Evolutionary conservation across 257 asterid genomes (phyloP), one percentile per base, ranked within the genome.

Genomic region (Oldenlandia corymbosa): DNA sequence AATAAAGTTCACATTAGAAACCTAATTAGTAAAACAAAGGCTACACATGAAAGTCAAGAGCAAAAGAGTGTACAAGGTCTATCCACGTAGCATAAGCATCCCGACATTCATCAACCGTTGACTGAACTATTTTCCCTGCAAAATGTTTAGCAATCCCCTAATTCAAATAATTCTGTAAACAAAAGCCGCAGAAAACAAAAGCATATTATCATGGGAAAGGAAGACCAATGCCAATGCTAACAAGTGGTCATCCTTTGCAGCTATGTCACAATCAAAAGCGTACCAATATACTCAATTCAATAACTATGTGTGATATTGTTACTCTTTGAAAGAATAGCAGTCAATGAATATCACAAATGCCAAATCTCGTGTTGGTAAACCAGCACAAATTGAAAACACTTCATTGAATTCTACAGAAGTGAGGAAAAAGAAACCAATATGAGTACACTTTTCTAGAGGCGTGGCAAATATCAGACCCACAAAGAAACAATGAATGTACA

Each of bases 41-140:
- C 46, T n/a, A 34, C 39, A 4, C 4, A 55, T 47, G 46, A 54
- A 64, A 70, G 64, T 60, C 52, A 57, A n/a, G 66, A 51, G 58
- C 64, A 10, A 58, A 24, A 62, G 66, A 71, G 27, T 31, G 41
- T 84, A 93, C 99, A 70, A 82, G 89, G 50, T 83, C 82, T 53
- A 87, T 82, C 97, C 97, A 93, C 70, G 63, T 67, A 58, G 80
- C 91, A 81, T 81, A 90, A 75, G 79, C 88, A 58, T 87, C 96
- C 63, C 95, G 91, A 70, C 95, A 85, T 72, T 93, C 97, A 70
- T 93, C 99, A 55, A 87, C 53, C 50, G 99, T 93, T 48, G 97
- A 90, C 85, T 85, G 95, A 67, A 90, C 86, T 74, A 93, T 93
- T 82, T 93, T 93, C 75, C 99, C 97, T 93, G 99, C 79, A 80